Evolutionary conservation across 768 basidiomycete genomes (phyloP), one percentile per base, ranked within the genome.

Genomic region (Hericium coralloides): DNA sequence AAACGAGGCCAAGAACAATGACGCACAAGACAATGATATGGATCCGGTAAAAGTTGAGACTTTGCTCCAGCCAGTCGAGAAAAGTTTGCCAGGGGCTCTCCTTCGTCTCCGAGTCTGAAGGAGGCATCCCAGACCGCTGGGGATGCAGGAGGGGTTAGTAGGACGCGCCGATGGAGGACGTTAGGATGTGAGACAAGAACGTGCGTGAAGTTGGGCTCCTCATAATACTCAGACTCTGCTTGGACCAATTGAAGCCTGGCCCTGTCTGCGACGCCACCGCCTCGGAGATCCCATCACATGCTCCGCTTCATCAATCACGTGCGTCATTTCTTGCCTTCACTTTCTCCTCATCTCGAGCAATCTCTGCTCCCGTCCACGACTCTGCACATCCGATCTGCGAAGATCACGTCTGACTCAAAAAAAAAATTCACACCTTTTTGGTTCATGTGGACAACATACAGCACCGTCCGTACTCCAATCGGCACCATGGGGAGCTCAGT

Each of bases 11-110:
- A 41, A 22, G 38, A 37, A 20, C 2, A 20, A 23, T 25, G 17
- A 67, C 71, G 58, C 60, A 72, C 70, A 79, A 78, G 59, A 72
- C 66, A 37, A 79, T 53, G 37, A 78, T 63, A 65, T 79, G 79
- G 12, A 78, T 64, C 15, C 79, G 71, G 58, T 75, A 80, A 61
- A 80, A 80, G 64, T 79, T 80, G 57, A 76, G 70, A 58, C 70
- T 1, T n/a, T n/a, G 2, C 20, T 26, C 12, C 2, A 54, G 43
- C 38, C 38, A 54, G 20, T 52, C 36, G 26, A 38, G 12, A 15
- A 23, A 18, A n/a, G 26, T 25, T 15, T 52, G 52, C 18, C n/a
- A 52, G 26, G 37, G 15, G 23, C 15, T 52, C 23, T 37, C 12
- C 14, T 14, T 36, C 5, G 12, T 15, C 26, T 52, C 52, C 14